Base-by-base conservation (phyloP, 164 flowering plant species). In the Chimonanthus salicifolius region DNA sequence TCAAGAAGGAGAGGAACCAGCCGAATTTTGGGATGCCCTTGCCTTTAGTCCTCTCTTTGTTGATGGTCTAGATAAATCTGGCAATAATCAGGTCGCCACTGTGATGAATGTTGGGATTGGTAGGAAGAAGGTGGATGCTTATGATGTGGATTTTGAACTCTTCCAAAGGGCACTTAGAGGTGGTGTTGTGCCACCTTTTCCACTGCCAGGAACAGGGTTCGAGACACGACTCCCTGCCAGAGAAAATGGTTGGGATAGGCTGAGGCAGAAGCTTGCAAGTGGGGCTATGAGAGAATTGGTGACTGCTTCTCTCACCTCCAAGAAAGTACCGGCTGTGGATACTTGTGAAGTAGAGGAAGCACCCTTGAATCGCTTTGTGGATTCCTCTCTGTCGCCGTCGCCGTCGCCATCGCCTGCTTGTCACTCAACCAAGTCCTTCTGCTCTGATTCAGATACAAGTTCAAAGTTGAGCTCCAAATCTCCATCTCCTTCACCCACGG, bases 171-270 rank as follows among this genome's bases (percentile, higher is more conserved):
- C 94, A 13, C 74, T 89, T 65, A 71, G 80, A 6, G 92, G 94
- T 46, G 97, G 93, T 58, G 89, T 89, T 47, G 89, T 90, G 63
- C 92, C 97, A 0, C 90, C 89, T 10, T 85, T 82, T 75, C 77
- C 90, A 4, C 69, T 83, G 6, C 81, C 88, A 2, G 86, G 77
- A 66, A 62, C 83, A 20, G 86, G 74, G 47, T 77, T 82, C 4
- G 94, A 87, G 78, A 89, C 88, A 49, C 75, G 76, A 67, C 84
- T 92, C 63, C 94, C 94, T 10, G 86, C 88, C 6, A 80, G 88
- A 74, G 87, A 88, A 78, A 85, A 72, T 75, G 92, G 92, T 44
- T 92, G 94, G 93, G 81, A 82, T 21, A 74, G 81, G 70, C 72
- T 89, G 47, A 82, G 94, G 71, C 77, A 77, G 67, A 89, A 83